Evolutionary conservation across 2,329 filamentous ascomycete species (phyloP).

Genomic region (Stylonectria norvegica): DNA sequence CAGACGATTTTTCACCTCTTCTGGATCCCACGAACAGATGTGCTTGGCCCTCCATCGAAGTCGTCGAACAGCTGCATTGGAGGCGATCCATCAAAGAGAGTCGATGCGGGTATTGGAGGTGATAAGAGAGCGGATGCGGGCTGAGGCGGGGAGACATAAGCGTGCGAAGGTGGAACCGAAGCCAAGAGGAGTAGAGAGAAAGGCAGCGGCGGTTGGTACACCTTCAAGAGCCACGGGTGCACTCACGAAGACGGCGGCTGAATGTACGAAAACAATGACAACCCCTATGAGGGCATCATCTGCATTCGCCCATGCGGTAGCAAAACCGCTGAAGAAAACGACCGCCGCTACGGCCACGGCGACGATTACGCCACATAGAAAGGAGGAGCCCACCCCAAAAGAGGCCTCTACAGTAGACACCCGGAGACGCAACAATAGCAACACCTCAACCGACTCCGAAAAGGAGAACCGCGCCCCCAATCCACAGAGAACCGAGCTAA

Average conservation of each 20-base stretch:
- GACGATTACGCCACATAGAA: no score
- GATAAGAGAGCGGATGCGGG: conserved; percentile 20
- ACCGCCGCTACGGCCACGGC: no score
- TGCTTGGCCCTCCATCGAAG: conserved; percentile 35
- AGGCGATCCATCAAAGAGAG: conserved; percentile 28
- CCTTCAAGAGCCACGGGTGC: no score
- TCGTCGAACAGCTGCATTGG: conserved; percentile 31
- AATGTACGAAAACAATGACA: no score
- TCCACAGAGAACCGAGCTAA: conserved; percentile 5
- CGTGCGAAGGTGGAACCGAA: conserved; percentile 1
- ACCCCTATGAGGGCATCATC: no score
- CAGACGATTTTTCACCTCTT: conserved; percentile 37
- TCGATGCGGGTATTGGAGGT: conserved; percentile 19
- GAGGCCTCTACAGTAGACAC: no score
- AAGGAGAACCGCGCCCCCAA: conserved; percentile 25
- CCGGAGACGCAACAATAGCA: no score
- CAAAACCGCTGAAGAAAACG: no score
- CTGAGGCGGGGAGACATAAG: conserved; percentile 17
- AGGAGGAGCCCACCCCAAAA: no score
- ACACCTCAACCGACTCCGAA: conserved; percentile 7
- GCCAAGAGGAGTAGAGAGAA: background rate
- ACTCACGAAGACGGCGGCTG: no score
- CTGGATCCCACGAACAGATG: conserved; percentile 34
- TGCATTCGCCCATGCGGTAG: no score
- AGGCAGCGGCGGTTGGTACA: background rate